phyloP scores from a whole-genome alignment of 1,284 basidiomycete genomes.

The Porogramme epimiltina region DNA sequence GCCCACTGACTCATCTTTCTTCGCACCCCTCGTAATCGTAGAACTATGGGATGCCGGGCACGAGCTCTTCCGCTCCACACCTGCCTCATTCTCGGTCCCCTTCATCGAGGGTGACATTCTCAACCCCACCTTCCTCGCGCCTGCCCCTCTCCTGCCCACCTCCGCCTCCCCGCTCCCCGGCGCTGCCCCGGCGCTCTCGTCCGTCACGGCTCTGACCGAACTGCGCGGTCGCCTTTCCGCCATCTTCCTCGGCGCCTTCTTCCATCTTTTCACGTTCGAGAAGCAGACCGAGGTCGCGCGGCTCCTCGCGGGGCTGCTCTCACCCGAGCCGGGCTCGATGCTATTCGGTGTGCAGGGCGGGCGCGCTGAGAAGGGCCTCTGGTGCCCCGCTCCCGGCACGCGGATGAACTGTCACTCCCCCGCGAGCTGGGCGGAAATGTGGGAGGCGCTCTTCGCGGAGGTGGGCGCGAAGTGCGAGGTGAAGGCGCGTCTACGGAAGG shows the following conservation, averaged over 20 bases:
- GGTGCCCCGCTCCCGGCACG: conserved; percentile 18
- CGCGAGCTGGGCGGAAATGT: conserved; percentile 42
- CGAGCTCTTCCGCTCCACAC: conserved; percentile 30
- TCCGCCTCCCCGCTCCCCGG: conserved; percentile 22
- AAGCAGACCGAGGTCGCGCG: conserved; percentile 40
- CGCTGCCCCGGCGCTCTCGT: conserved; percentile 29
- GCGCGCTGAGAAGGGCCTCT: neutral
- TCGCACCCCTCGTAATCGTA: conserved; percentile 9
- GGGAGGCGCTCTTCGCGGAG: conserved; percentile 42
- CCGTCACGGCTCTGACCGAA: conserved; percentile 38
- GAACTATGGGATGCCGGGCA: conserved; percentile 32
- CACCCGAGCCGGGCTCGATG: conserved; percentile 32
- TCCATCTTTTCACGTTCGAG: conserved; percentile 48
- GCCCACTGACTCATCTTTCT: conserved; percentile 20
- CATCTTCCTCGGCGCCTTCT: conserved; percentile 46
- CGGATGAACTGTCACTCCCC: conserved; percentile 36
- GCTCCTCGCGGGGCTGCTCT: conserved; percentile 39
- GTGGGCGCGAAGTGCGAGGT: conserved; percentile 34
- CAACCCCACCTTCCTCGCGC: conserved; percentile 32
- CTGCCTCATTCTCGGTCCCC: conserved; percentile 39
- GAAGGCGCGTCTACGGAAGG: neutral
- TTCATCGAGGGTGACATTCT: conserved; percentile 48
- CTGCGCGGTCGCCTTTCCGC: conserved; percentile 43
- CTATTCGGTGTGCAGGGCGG: conserved; percentile 34
- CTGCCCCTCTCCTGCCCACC: conserved; percentile 27